phyloP scores from a whole-genome alignment of 768 basidiomycete genomes.

The Royoungia palumana region DNA sequence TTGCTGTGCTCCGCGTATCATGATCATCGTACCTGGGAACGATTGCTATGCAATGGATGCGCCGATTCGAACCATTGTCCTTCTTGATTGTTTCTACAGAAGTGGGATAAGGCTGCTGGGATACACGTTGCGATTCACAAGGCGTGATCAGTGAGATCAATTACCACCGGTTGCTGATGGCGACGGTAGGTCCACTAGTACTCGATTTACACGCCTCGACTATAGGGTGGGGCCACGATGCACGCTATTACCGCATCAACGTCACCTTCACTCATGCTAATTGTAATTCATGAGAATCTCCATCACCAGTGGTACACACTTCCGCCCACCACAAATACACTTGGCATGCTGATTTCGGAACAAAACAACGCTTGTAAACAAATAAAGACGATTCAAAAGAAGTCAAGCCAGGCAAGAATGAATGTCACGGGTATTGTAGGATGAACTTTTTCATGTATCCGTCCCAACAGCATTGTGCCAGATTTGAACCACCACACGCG shows the following conservation, averaged over 20 bases:
- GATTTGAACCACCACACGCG: constrained; percentile 45
- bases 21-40: neutral
- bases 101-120: neutral
- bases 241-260: constrained; percentile 12
- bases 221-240: neutral
- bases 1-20: neutral
- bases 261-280: neutral
- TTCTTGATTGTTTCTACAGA: too few relatives aligned
- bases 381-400: constrained; percentile 1
- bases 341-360: constrained; percentile 7
- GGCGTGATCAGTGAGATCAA: neutral
- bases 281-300: constrained; percentile 2
- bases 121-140: neutral
- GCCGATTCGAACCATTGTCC: neutral
- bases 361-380: constrained; percentile 17
- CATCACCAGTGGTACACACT: neutral
- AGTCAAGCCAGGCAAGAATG: neutral
- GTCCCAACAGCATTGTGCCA: constrained; percentile 61
- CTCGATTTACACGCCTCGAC: neutral
- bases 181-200: neutral
- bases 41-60: neutral
- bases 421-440: constrained; percentile 47
- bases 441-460: constrained; percentile 57
- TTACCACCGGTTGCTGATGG: constrained; percentile 5
- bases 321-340: neutral